Percentiles rank a stretch among this genome's conserved stretches.
These are phyloP conservation scores for fission yeast (Schizosaccharomyces pombe) DNA, from an alignment of 805 yeast species.

Conservation along the genomic window DNA sequence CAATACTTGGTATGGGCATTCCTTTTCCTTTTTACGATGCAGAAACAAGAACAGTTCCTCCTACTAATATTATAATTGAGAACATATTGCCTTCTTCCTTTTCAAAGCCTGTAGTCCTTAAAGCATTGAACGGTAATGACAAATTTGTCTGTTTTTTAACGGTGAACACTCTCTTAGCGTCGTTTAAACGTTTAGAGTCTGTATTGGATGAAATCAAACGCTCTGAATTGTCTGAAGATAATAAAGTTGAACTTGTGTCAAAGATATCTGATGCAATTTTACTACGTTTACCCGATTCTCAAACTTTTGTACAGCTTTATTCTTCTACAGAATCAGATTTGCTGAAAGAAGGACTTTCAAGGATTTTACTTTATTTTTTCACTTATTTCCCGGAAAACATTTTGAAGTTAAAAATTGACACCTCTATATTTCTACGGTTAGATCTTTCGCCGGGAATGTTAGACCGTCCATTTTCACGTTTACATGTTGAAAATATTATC, in stretches of 20 bases:
- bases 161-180: conserved; percentile 32
- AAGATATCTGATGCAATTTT: conserved; percentile 18
- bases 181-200: conserved; percentile 29
- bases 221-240: conserved; percentile 11
- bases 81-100: conserved; percentile 41
- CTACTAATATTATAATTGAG: conserved; percentile 23
- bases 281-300: conserved; percentile 16
- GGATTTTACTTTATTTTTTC: conserved; percentile 5
- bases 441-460: background rate
- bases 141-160: conserved; percentile 38
- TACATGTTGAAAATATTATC: background rate
- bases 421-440: background rate
- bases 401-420: background rate
- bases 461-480: background rate
- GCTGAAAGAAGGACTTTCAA: conserved; percentile 5
- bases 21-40: conserved; percentile 18
- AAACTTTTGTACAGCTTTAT: conserved; percentile 8
- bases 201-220: conserved; percentile 19
- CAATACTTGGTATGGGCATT: conserved; percentile 32
- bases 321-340: background rate
- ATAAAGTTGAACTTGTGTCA: conserved; percentile 20
- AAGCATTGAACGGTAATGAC: conserved; percentile 28
- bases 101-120: conserved; percentile 31
- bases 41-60: conserved; percentile 13
- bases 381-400: conserved; percentile 4